A percentile compares a stretch with the other conserved stretches of the same genome.
Conservation (phyloP, 2,329 filamentous ascomycete genomes). For the Thyridium curvatum region DNA sequence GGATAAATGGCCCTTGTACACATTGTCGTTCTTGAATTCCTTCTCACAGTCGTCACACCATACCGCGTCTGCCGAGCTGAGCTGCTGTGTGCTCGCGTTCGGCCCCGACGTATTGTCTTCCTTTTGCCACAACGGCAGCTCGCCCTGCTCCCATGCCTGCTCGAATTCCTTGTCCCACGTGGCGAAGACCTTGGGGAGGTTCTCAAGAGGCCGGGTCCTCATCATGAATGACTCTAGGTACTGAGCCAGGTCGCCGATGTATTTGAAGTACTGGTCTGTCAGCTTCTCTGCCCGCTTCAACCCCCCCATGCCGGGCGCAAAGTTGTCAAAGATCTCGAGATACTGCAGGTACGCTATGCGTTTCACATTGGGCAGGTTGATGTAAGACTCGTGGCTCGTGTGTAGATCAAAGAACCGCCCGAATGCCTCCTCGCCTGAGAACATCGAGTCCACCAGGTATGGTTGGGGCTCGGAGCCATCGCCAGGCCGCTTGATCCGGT, state of each 20-base stretch:
- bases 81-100: conserved; percentile 24
- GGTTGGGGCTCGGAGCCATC: conserved; percentile 58
- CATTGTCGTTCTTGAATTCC: conserved; percentile 91
- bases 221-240: conserved; percentile 89
- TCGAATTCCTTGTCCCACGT: conserved; percentile 82
- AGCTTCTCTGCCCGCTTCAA: conserved; percentile 79
- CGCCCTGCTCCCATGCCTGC: conserved; percentile 71
- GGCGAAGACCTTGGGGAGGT: conserved; percentile 70
- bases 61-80: conserved; percentile 54
- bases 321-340: conserved; percentile 83
- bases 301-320: conserved; percentile 65
- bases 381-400: conserved; percentile 74
- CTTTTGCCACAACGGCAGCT: conserved; percentile 71
- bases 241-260: conserved; percentile 70
- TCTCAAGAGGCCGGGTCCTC: conserved; percentile 77
- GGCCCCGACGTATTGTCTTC: conserved; percentile 37
- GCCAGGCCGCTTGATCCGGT: conserved; percentile 62
- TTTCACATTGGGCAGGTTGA: conserved; percentile 84
- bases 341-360: conserved; percentile 88
- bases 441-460: conserved; percentile 79
- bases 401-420: conserved; percentile 91
- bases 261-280: conserved; percentile 88
- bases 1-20: conserved; percentile 81
- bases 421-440: conserved; percentile 91
- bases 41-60: conserved; percentile 93